A percentile compares a stretch with the other conserved stretches of the same genome.
phyloP scores from a whole-genome alignment of 2,329 filamentous ascomycete genomes.

The Xylariaceae sp. region DNA sequence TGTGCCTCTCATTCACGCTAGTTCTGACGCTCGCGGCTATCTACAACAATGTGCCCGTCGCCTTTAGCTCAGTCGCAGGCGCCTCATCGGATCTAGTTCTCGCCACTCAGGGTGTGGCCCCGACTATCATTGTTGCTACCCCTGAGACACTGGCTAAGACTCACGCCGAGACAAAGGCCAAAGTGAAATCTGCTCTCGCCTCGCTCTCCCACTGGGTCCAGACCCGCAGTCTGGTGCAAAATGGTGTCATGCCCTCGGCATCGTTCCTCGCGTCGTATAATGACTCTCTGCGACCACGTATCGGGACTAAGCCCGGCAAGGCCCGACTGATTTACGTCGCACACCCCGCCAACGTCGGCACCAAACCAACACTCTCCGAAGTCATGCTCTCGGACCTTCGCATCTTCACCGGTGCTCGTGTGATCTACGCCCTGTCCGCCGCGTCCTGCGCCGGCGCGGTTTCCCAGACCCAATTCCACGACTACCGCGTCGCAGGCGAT shows the following conservation, averaged over 20 bases:
- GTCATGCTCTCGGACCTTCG: conserved; percentile 72
- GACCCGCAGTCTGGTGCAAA: conserved; percentile 59
- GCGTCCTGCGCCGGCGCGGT: conserved; percentile 82
- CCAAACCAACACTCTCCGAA: conserved; percentile 60
- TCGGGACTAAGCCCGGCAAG: conserved; percentile 62
- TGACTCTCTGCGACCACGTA: conserved; percentile 50
- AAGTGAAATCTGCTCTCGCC: conserved; percentile 57
- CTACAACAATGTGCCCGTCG: conserved; percentile 77
- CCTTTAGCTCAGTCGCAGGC: conserved; percentile 82
- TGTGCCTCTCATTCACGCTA: conserved; percentile 74
- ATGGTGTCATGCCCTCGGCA: conserved; percentile 68
- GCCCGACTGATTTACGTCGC: conserved; percentile 77
- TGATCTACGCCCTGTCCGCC: conserved; percentile 80
- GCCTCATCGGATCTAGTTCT: conserved; percentile 64
- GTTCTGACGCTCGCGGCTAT: conserved; percentile 76
- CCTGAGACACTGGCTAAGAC: conserved; percentile 66
- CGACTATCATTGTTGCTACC: conserved; percentile 76
- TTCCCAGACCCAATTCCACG: conserved; percentile 80
- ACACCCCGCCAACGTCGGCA: conserved; percentile 51
- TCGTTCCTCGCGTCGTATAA: conserved; percentile 59
- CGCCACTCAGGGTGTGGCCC: conserved; percentile 68
- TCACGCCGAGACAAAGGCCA: conserved; percentile 56
- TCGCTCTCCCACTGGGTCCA: conserved; percentile 67
- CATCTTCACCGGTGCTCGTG: conserved; percentile 70
- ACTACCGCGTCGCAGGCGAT: conserved; percentile 61